phyloP scores from a whole-genome alignment of 257 asterid genomes.

The Primulina eburnea region DNA sequence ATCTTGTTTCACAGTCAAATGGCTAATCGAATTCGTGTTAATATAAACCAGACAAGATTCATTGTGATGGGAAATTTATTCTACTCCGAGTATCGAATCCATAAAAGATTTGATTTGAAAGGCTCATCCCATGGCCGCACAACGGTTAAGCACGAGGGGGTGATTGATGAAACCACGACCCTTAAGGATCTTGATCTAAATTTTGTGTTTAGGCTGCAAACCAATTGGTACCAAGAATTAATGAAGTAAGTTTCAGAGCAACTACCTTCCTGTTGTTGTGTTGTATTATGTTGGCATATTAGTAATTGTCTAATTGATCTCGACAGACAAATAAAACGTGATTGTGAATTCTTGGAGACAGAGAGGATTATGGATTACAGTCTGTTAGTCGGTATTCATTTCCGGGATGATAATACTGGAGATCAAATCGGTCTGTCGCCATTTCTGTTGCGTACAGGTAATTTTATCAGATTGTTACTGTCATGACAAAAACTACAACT shows the following conservation, averaged over 20 bases:
- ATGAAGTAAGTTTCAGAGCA: conserved; percentile 56
- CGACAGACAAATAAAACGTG: conserved; percentile 84
- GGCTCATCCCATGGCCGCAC: conserved; percentile 95
- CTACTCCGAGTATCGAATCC: conserved; percentile 90
- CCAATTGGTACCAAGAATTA: conserved; percentile 74
- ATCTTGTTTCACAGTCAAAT: too few relatives aligned
- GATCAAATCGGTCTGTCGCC: conserved; percentile 95
- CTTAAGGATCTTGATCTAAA: conserved; percentile 86
- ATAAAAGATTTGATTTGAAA: conserved; percentile 82
- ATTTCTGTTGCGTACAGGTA: conserved; percentile 75
- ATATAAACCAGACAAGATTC: conserved; percentile 62
- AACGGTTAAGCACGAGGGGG: conserved; percentile 63
- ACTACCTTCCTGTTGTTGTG: not conserved
- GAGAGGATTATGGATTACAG: conserved; percentile 96
- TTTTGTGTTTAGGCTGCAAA: conserved; percentile 66
- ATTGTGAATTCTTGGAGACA: conserved; percentile 82
- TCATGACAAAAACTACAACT: not conserved
- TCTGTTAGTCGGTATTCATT: conserved; percentile 90
- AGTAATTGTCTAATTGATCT: conserved; percentile 8
- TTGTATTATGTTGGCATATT: conserved; percentile 10
- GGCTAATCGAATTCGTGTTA: not conserved
- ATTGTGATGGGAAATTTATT: conserved; percentile 93
- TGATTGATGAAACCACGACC: conserved; percentile 91
- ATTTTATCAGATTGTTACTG: not conserved
- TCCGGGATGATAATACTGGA: conserved; percentile 76